Conservation (phyloP, 148 eudicot genomes). For the Drosera capensis region DNA sequence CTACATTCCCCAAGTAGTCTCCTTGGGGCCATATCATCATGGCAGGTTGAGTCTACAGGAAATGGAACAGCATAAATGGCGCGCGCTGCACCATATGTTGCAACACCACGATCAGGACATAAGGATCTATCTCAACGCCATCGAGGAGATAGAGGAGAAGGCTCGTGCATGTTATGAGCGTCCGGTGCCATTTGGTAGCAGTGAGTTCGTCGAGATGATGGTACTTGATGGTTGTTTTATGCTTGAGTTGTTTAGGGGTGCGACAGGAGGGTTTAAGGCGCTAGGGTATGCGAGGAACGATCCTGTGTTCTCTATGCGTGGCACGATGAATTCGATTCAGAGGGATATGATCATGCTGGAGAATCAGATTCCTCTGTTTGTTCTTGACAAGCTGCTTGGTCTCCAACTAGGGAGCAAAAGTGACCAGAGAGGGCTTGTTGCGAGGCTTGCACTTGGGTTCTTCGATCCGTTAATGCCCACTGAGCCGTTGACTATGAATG, state of each 20-base stretch:
- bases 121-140: not conserved
- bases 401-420: constrained; percentile 25
- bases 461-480: constrained; percentile 54
- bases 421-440: constrained; percentile 24
- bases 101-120: not conserved
- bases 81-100: constrained; percentile 29
- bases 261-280: constrained; percentile 26
- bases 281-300: constrained; percentile 60
- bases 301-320: constrained; percentile 42
- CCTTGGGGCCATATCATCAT: constrained; percentile 64
- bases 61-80: constrained; percentile 78
- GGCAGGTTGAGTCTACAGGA: constrained; percentile 25
- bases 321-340: constrained; percentile 57
- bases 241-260: constrained; percentile 44
- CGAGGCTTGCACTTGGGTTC: constrained; percentile 28
- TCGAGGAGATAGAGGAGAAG: constrained; percentile 7
- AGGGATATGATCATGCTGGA: constrained; percentile 68
- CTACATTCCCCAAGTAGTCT: constrained; percentile 53
- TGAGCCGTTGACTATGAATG: constrained; percentile 27
- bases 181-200: constrained; percentile 4
- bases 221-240: constrained; percentile 27
- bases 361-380: constrained; percentile 50
- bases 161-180: constrained; percentile 10
- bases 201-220: constrained; percentile 13
- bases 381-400: constrained; percentile 31